These are phyloP conservation scores for Phytophthora uliginosa DNA, from an alignment of 352 stramenopile genomes.

Conservation along the genomic window DNA sequence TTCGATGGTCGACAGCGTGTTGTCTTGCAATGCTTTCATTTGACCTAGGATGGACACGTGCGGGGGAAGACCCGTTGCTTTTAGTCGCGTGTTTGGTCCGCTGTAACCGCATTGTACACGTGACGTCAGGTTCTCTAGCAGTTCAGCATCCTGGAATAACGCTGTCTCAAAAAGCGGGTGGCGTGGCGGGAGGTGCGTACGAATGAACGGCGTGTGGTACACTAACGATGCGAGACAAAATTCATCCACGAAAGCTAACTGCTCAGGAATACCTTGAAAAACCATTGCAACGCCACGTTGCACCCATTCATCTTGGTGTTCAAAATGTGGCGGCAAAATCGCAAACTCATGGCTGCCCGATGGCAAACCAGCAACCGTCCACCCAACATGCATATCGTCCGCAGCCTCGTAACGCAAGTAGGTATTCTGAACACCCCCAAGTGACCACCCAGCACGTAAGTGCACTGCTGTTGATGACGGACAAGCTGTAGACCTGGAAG, in stretches of 20 bases:
- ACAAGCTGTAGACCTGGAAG: slow-evolving; percentile 30
- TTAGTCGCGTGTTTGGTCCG: not conserved
- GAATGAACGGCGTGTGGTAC: slow-evolving; percentile 14
- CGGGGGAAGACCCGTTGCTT: slow-evolving; percentile 20
- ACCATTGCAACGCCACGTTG: slow-evolving; percentile 8
- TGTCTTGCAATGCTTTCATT: slow-evolving; percentile 16
- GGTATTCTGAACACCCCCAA: slow-evolving; percentile 28
- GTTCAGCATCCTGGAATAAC: slow-evolving; percentile 16
- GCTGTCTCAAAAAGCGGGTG: slow-evolving; percentile 11
- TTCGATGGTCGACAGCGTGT: slow-evolving; percentile 5
- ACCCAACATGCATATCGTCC: no score
- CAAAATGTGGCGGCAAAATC: slow-evolving; percentile 29
- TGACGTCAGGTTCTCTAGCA: not conserved
- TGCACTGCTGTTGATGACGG: slow-evolving; percentile 26
- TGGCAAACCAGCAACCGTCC: slow-evolving; percentile 24
- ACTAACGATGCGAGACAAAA: slow-evolving; percentile 20
- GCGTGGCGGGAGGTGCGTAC: not conserved
- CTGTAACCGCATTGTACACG: slow-evolving; percentile 7
- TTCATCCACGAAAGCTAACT: slow-evolving; percentile 11
- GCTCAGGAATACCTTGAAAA: slow-evolving; percentile 12
- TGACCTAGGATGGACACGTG: slow-evolving; percentile 22
- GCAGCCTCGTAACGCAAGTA: slow-evolving; percentile 32
- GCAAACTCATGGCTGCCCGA: slow-evolving; percentile 21
- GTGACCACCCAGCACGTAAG: slow-evolving; percentile 23
- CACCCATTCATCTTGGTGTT: not conserved